Percentiles rank a stretch among this genome's conserved stretches.
Conservation (phyloP, 768 basidiomycete species). For the Boletus barrowsii region DNA sequence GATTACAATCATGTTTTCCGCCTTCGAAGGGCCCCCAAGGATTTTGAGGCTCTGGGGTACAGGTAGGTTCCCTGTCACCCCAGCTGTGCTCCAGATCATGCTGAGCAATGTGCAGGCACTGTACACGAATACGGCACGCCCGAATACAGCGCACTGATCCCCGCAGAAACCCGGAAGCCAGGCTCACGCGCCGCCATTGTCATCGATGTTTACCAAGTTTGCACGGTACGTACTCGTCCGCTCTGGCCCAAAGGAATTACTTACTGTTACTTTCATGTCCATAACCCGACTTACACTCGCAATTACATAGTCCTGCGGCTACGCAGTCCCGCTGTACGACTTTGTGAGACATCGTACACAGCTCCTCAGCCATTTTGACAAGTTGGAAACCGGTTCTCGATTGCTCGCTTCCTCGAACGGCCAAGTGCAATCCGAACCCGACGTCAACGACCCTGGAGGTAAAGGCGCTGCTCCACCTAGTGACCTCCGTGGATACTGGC, state of each 20-base stretch:
- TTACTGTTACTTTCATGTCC: background rate
- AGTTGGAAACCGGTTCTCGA: slow-evolving; percentile 43
- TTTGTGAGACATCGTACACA: slow-evolving; percentile 55
- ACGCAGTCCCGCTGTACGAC: slow-evolving; percentile 57
- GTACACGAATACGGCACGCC: slow-evolving; percentile 61
- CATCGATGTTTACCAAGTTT: slow-evolving; percentile 56
- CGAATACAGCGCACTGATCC: slow-evolving; percentile 55
- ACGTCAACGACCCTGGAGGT: slow-evolving; percentile 7
- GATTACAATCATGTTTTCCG: slow-evolving; percentile 57
- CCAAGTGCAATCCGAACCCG: background rate
- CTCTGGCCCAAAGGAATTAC: background rate
- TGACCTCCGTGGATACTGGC: slow-evolving; percentile 53
- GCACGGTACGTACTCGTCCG: slow-evolving; percentile 34
- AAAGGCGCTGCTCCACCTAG: slow-evolving; percentile 3
- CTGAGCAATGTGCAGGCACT: slow-evolving; percentile 38
- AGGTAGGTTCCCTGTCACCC: slow-evolving; percentile 34
- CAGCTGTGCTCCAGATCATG: background rate
- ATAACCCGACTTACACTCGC: background rate
- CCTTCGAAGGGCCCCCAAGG: slow-evolving; percentile 58
- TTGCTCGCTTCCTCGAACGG: slow-evolving; percentile 1
- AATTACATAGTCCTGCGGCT: slow-evolving; percentile 59
- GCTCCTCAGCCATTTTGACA: slow-evolving; percentile 41
- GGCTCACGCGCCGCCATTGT: slow-evolving; percentile 61
- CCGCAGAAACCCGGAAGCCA: slow-evolving; percentile 43
- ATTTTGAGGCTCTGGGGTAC: slow-evolving; percentile 55